phyloP scores from a whole-genome alignment of 2,329 filamentous ascomycete species.

The Pezicula radicicola region DNA sequence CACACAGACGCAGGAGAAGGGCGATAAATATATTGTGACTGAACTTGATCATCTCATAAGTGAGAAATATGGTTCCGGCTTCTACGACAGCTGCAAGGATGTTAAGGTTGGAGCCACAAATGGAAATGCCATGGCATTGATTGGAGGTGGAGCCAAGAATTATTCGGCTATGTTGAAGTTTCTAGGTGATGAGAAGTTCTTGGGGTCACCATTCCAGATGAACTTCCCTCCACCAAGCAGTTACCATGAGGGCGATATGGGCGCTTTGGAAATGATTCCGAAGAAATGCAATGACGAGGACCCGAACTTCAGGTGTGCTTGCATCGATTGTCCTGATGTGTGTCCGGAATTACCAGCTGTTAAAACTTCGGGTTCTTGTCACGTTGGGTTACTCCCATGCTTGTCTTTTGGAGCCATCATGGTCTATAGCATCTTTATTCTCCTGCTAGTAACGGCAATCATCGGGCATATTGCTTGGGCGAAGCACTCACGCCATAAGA shows the following conservation, averaged over 20 bases:
- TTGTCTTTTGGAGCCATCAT: slow-evolving; percentile 91
- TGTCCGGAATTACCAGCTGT: slow-evolving; percentile 81
- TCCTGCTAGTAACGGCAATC: slow-evolving; percentile 62
- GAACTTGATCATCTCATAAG: slow-evolving; percentile 90
- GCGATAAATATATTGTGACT: slow-evolving; percentile 62
- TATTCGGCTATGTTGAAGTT: slow-evolving; percentile 87
- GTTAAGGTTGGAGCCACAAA: slow-evolving; percentile 97
- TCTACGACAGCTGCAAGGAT: slow-evolving; percentile 97
- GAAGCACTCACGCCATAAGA: slow-evolving; percentile 69
- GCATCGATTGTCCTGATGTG: slow-evolving; percentile 84
- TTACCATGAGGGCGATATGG: slow-evolving; percentile 67
- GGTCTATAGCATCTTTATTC: slow-evolving; percentile 73
- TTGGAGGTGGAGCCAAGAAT: slow-evolving; percentile 91
- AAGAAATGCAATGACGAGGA: slow-evolving; percentile 91
- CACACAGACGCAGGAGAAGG: slow-evolving; percentile 65
- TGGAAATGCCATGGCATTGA: slow-evolving; percentile 90
- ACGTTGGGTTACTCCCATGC: slow-evolving; percentile 86
- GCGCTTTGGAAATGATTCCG: slow-evolving; percentile 65
- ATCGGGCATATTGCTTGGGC: slow-evolving; percentile 74
- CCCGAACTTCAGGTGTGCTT: slow-evolving; percentile 82
- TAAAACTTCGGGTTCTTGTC: slow-evolving; percentile 66
- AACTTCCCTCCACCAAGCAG: slow-evolving; percentile 70
- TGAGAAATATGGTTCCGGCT: slow-evolving; percentile 77
- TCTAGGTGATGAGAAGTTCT: slow-evolving; percentile 83
- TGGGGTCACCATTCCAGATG: slow-evolving; percentile 96